phyloP scores from a whole-genome alignment of 2,329 filamentous ascomycete genomes.

The Sporothrix curviconia region DNA sequence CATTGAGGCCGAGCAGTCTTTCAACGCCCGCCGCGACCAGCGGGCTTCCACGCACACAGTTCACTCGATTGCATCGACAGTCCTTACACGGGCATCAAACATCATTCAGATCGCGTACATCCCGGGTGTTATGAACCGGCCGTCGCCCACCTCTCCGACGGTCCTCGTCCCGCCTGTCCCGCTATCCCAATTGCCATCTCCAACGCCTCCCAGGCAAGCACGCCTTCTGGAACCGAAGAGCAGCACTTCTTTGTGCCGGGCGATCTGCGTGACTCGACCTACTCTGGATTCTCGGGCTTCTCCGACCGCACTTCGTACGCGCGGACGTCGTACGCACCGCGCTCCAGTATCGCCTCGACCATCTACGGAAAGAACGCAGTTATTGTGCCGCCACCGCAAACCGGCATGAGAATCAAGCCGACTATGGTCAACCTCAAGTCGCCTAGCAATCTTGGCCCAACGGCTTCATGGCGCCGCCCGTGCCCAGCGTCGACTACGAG shows the following conservation, averaged over 20 bases:
- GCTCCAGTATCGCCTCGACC: constrained; percentile 79
- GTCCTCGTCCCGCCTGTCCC: constrained; percentile 87
- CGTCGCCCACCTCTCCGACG: constrained; percentile 73
- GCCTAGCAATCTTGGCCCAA: constrained; percentile 42
- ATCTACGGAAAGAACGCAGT: constrained; percentile 90
- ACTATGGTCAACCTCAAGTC: constrained; percentile 90
- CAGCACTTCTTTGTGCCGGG: constrained; percentile 92
- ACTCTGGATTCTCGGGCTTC: constrained; percentile 65
- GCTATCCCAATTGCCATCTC: constrained; percentile 67
- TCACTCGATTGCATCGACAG: constrained; percentile 87
- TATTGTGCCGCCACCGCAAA: constrained; percentile 74
- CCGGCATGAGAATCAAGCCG: constrained; percentile 79
- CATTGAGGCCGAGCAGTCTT: constrained; percentile 44
- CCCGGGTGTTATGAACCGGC: constrained; percentile 89
- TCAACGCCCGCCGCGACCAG: constrained; percentile 48
- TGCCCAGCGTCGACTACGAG: constrained; percentile 63
- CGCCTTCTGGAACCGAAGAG: constrained; percentile 57
- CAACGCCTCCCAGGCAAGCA: constrained; percentile 43
- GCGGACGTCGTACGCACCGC: constrained; percentile 50
- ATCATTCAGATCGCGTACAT: constrained; percentile 99
- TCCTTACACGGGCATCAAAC: constrained; percentile 92
- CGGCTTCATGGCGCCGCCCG: constrained; percentile 56
- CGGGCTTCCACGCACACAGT: constrained; percentile 79
- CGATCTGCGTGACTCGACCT: constrained; percentile 85
- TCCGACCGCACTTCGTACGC: constrained; percentile 57